Percentiles rank a stretch among this genome's conserved stretches.
Evolutionary conservation across 2,329 filamentous ascomycete genomes (phyloP).

Genomic region (Paecilomyces sp.): DNA sequence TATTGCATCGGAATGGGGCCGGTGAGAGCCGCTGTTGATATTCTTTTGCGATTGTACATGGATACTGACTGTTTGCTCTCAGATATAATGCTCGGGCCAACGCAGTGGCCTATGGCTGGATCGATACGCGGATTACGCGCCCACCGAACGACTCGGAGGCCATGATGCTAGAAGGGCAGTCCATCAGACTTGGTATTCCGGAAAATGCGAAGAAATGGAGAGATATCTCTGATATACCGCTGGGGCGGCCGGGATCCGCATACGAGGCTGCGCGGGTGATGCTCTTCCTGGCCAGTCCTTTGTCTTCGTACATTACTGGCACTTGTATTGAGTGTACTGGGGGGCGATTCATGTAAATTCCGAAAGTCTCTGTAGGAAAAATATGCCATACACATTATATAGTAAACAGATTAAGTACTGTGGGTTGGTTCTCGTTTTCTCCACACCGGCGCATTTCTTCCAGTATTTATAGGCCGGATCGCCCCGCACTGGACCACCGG

Average conservation of each 20-base stretch:
- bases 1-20: neutral
- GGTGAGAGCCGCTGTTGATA: too few relatives aligned
- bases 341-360: slow-evolving; percentile 7
- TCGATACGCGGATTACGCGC: neutral
- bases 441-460: too few relatives aligned
- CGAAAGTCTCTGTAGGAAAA: neutral
- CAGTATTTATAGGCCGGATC: too few relatives aligned
- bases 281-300: slow-evolving; percentile 10
- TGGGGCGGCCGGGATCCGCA: neutral
- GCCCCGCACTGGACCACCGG: too few relatives aligned
- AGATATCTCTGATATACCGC: neutral
- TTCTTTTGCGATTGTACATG: too few relatives aligned
- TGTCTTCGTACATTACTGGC: slow-evolving; percentile 12
- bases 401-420: too few relatives aligned
- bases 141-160: neutral
- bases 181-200: neutral
- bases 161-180: neutral
- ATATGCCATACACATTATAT: too few relatives aligned
- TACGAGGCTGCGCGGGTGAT: slow-evolving; percentile 9
- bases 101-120: neutral
- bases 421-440: too few relatives aligned
- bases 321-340: slow-evolving; percentile 11
- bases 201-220: neutral
- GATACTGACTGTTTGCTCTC: too few relatives aligned
- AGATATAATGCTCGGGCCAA: neutral